Percentiles rank a stretch among this genome's conserved stretches.
Conservation (phyloP, 2,329 filamentous ascomycete species). For the Diaporthe citri region DNA sequence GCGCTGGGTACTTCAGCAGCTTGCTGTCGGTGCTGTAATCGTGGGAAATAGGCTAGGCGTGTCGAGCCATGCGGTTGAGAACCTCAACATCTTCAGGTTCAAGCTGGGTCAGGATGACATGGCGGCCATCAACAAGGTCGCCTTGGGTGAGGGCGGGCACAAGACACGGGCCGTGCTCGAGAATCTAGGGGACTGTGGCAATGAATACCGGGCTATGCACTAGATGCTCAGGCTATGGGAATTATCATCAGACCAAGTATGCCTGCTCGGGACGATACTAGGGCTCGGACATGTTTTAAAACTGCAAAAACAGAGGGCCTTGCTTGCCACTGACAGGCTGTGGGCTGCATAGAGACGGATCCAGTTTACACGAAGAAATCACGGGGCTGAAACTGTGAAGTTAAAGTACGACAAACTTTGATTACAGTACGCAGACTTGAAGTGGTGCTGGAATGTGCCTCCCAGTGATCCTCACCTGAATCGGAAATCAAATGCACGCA, state of each 20-base stretch:
- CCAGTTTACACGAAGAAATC: too few species aligned
- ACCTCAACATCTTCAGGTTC: conserved; percentile 46
- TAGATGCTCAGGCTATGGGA: conserved; percentile 8
- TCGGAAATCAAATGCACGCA: not conserved
- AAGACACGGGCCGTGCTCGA: conserved; percentile 43
- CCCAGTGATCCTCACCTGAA: not conserved
- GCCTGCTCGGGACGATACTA: not conserved
- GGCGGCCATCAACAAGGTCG: conserved; percentile 43
- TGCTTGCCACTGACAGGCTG: not conserved
- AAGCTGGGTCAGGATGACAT: conserved; percentile 45
- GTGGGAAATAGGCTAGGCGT: conserved; percentile 50
- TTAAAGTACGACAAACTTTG: not conserved
- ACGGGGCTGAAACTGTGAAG: too few species aligned
- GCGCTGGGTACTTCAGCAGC: conserved; percentile 51
- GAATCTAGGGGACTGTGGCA: conserved; percentile 50
- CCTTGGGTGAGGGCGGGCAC: conserved; percentile 42
- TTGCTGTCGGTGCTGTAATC: conserved; percentile 51
- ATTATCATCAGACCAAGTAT: not conserved
- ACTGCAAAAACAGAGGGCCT: too few species aligned
- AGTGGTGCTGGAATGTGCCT: not conserved
- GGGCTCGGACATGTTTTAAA: not conserved
- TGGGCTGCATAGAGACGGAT: not conserved
- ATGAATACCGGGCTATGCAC: conserved; percentile 49
- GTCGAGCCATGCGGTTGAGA: conserved; percentile 46
- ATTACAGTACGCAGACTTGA: not conserved